Conservation (phyloP, 495 filamentous ascomycete species). For the Penicillium cataractarum region DNA sequence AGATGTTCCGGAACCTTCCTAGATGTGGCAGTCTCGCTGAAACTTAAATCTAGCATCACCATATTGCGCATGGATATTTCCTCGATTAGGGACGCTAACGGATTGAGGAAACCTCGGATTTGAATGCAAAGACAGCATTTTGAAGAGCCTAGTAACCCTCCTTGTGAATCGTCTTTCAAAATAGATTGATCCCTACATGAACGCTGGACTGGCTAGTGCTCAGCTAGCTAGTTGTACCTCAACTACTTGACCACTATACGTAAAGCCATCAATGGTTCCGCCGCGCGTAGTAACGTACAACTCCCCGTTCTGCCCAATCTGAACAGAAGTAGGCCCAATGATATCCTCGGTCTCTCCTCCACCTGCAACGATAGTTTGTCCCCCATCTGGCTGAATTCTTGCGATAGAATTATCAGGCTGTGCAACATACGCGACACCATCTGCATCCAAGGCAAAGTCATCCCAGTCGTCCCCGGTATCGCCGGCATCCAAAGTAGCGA, state of each 20-base stretch:
- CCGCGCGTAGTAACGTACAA: conserved; percentile 26
- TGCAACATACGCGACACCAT: conserved; percentile 34
- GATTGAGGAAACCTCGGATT: no score
- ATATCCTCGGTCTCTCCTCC: conserved; percentile 20
- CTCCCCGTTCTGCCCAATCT: conserved; percentile 24
- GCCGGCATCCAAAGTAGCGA: conserved; percentile 19
- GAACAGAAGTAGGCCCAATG: conserved; percentile 32
- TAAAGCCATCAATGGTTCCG: conserved; percentile 8
- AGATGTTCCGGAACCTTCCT: no score
- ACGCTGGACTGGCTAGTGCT: no score
- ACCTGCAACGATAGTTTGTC: conserved; percentile 29
- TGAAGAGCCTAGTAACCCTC: no score
- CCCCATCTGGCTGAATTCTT: conserved; percentile 28
- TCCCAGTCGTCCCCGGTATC: conserved; percentile 27
- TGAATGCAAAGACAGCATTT: no score
- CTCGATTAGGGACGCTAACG: no score
- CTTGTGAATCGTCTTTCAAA: no score
- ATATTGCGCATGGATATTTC: no score
- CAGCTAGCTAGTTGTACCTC: conserved; percentile 3
- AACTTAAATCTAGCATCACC: no score
- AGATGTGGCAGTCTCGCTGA: no score
- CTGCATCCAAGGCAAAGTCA: conserved; percentile 39
- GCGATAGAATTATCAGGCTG: conserved; percentile 28
- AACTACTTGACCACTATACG: conserved; percentile 24
- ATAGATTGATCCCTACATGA: no score